Conservation (phyloP, 257 asterid genomes). For the Mentha longifolia region DNA sequence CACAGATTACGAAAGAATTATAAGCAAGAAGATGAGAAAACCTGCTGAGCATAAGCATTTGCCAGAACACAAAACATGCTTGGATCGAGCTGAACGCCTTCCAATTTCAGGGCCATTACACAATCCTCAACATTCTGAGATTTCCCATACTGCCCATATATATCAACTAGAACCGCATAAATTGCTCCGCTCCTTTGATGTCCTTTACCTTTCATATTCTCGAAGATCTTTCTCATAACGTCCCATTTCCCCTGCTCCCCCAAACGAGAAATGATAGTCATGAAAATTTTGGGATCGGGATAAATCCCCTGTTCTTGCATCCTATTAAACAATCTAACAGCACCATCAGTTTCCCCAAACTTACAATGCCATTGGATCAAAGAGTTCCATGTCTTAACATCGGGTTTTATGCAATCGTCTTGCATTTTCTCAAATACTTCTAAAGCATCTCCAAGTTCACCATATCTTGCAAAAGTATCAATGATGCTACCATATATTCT, state of each 20-base stretch:
- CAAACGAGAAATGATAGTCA: slow-evolving; percentile 62
- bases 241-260: slow-evolving; percentile 91
- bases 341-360: slow-evolving; percentile 61
- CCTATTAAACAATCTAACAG: slow-evolving; percentile 59
- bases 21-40: slow-evolving; percentile 4
- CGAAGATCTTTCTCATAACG: slow-evolving; percentile 51
- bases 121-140: slow-evolving; percentile 71
- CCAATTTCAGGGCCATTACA: slow-evolving; percentile 61
- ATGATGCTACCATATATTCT: slow-evolving; percentile 74
- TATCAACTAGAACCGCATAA: slow-evolving; percentile 74
- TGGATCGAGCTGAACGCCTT: slow-evolving; percentile 72
- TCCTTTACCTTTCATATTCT: slow-evolving; percentile 65
- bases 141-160: slow-evolving; percentile 82
- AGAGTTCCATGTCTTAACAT: slow-evolving; percentile 82
- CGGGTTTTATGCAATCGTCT: slow-evolving; percentile 66
- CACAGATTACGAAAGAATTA: background rate
- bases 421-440: slow-evolving; percentile 71
- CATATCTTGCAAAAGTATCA: slow-evolving; percentile 80
- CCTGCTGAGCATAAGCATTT: slow-evolving; percentile 96
- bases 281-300: slow-evolving; percentile 87
- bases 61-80: slow-evolving; percentile 81
- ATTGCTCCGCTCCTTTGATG: slow-evolving; percentile 76
- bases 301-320: slow-evolving; percentile 85
- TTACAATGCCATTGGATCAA: slow-evolving; percentile 84
- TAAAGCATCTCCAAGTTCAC: slow-evolving; percentile 76